These are phyloP conservation scores for Arachis monticola DNA, from an alignment of 331 rosid species.

Conservation along the genomic window DNA sequence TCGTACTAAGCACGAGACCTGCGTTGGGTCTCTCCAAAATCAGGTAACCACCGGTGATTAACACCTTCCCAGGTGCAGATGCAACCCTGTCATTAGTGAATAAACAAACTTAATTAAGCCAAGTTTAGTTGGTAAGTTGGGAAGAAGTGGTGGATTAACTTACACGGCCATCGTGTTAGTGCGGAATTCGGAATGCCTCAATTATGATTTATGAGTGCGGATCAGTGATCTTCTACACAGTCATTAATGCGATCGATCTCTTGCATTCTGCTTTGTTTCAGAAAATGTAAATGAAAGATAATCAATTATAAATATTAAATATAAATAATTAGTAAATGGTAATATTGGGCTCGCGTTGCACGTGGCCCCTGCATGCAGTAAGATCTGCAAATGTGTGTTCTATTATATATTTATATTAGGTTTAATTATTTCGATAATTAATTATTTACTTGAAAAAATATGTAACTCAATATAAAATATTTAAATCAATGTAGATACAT, in stretches of 20 bases:
- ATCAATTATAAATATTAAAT: too few relatives aligned
- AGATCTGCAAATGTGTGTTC: too few relatives aligned
- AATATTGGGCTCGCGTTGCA: slow-evolving; percentile 36
- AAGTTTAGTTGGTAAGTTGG: too few relatives aligned
- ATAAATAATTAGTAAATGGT: neutral
- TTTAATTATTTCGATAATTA: too few relatives aligned
- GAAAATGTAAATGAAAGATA: neutral
- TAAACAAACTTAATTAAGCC: too few relatives aligned
- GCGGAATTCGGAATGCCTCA: neutral
- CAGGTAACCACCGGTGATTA: slow-evolving; percentile 89
- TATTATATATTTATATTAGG: too few relatives aligned
- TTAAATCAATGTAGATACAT: too few relatives aligned
- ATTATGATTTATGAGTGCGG: neutral
- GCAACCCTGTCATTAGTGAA: slow-evolving; percentile 54
- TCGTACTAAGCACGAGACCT: slow-evolving; percentile 92
- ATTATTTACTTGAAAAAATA: too few relatives aligned
- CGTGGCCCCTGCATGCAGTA: slow-evolving; percentile 25
- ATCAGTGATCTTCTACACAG: neutral
- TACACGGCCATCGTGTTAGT: slow-evolving; percentile 37
- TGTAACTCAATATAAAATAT: too few relatives aligned
- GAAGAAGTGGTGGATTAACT: slow-evolving; percentile 6
- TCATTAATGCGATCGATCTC: neutral
- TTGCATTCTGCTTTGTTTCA: neutral
- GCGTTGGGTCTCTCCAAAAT: slow-evolving; percentile 86
- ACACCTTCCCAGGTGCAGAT: slow-evolving; percentile 96